Evolutionary conservation across 495 filamentous ascomycete genomes (phyloP), one percentile per base, ranked within the genome.

Genomic region (Trichoderma reesei): DNA sequence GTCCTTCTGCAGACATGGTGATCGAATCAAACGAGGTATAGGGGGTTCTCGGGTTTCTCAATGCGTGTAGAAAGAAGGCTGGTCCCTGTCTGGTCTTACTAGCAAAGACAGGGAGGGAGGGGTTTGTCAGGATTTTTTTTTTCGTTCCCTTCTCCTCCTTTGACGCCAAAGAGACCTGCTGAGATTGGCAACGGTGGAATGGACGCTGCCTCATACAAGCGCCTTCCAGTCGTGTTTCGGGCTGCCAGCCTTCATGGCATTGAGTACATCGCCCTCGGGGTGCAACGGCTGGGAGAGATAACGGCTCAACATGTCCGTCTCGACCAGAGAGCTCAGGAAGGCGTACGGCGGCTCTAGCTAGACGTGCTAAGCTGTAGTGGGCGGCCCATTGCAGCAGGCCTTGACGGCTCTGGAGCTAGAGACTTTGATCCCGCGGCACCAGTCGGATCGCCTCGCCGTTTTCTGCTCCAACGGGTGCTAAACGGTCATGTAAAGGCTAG

Each of bases 21-120:
- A 56, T 31, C 51, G 51, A 56, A 56, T 56, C 51, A 56, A 26
- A 56, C 14, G 51, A 56, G 11, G 51, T 26, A 56, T 33, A 46
- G 16, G 51, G 51, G 44, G 44, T 48, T 48, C 44, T 48, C 44
- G 44, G 44, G 20, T 26, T 56, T 34, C 51, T 31, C 7, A n/a
- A 56, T 56, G 51, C 51, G 31, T 33, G 51, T 31, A 34, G 11
- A 33, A 56, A 56, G 51, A 56, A 56, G 51, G 51, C 51, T 56
- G 51, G 51, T 56, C 51, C 51, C 51, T 56, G 51, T 56, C 51
- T 14, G 6, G 11, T 34, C 26, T 33, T 33, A 26, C 9, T 56
- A 56, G 26, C 11, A 33, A 48, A 48, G 44, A 34, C 51, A 56
- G 51, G 51, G 51, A 56, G 20, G 51, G 51, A 56, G 20, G 51